Percentiles rank a stretch among this genome's conserved stretches.
Evolutionary conservation across 129 eudicot genomes (phyloP).

Genomic region (Flaveria robusta): DNA sequence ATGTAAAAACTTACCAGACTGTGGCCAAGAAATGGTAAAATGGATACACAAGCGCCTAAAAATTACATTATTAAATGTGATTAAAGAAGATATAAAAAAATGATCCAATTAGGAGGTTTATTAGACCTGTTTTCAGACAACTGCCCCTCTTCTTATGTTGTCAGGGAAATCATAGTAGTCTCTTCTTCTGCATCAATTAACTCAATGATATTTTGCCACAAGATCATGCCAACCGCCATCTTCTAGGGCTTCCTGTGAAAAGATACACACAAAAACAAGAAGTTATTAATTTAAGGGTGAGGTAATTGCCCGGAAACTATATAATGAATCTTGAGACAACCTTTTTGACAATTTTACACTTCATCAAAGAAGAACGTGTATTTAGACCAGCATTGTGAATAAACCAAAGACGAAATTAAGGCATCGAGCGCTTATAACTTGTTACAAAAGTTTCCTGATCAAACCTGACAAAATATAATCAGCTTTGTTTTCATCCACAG

Average conservation of each 20-base stretch:
- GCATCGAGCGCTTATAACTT: too few relatives aligned
- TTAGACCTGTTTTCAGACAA: not conserved
- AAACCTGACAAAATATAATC: too few relatives aligned
- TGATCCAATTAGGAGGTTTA: not conserved
- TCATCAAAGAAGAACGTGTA: too few relatives aligned
- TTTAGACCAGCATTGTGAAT: too few relatives aligned
- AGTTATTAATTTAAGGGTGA: too few relatives aligned
- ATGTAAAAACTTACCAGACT: not conserved
- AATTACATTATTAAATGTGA: not conserved
- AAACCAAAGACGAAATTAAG: too few relatives aligned
- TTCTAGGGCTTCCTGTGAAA: not conserved
- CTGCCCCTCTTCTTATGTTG: not conserved
- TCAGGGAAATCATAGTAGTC: slow-evolving; percentile 4
- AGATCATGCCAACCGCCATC: slow-evolving; percentile 5
- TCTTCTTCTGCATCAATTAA: not conserved
- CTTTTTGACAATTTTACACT: too few relatives aligned
- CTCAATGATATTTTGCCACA: not conserved
- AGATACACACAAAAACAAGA: not conserved
- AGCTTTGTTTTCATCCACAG: too few relatives aligned
- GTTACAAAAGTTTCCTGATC: too few relatives aligned
- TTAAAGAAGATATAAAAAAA: not conserved
- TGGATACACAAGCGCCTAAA: not conserved
- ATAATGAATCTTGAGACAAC: too few relatives aligned
- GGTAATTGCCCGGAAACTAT: too few relatives aligned
- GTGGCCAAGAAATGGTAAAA: not conserved